Conservation (phyloP, 768 basidiomycete genomes). For the Phaeolepiota aurea region DNA sequence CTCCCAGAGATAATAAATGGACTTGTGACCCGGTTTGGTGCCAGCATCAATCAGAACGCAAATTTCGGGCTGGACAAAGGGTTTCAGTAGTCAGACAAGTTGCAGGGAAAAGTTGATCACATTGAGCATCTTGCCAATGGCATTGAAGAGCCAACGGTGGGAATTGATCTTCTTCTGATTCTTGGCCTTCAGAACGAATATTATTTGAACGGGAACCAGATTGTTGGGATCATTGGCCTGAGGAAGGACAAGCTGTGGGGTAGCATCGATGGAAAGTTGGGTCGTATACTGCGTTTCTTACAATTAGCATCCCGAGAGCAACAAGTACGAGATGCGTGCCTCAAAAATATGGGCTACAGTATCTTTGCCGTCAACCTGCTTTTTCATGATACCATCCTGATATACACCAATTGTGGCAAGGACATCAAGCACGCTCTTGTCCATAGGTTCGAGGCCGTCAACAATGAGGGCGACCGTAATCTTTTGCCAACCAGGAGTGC, state of each 20-base stretch:
- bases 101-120: conserved; percentile 25
- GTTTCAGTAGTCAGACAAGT: not conserved
- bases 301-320: conserved; percentile 2
- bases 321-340: conserved; percentile 29
- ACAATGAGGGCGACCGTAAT: conserved; percentile 87
- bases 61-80: conserved; percentile 61
- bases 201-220: conserved; percentile 87
- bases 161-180: conserved; percentile 96
- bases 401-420: conserved; percentile 88
- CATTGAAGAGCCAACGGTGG: conserved; percentile 95
- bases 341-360: conserved; percentile 95
- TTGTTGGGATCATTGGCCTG: conserved; percentile 88
- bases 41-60: conserved; percentile 93
- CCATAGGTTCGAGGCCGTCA: conserved; percentile 91
- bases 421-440: conserved; percentile 88
- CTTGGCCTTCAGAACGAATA: conserved; percentile 86
- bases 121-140: conserved; percentile 74
- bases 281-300: conserved; percentile 75
- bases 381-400: conserved; percentile 94
- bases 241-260: conserved; percentile 86
- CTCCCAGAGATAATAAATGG: conserved; percentile 93
- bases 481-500: conserved; percentile 82
- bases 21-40: conserved; percentile 94
- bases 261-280: conserved; percentile 86
- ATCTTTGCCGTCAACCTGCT: conserved; percentile 80